A percentile compares a stretch with the other conserved stretches of the same genome.
These are phyloP conservation scores for Beauveria pseudobassiana DNA, from an alignment of 2,329 filamentous ascomycete species.

Conservation along the genomic window DNA sequence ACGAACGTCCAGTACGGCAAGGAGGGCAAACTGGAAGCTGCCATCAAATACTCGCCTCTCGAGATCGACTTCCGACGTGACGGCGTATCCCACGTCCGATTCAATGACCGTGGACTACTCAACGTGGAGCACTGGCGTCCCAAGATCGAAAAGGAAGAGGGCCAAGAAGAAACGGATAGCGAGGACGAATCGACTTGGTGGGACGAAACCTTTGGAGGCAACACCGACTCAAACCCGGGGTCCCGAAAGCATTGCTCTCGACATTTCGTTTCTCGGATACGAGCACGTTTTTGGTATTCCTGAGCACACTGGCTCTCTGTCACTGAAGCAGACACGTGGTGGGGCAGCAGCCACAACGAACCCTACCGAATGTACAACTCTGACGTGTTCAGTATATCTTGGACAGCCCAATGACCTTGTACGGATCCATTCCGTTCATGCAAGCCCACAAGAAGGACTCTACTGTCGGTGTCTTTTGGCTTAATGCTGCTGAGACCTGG, in stretches of 20 bases:
- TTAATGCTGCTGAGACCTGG: constrained; percentile 97
- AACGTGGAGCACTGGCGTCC: constrained; percentile 95
- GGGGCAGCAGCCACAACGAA: constrained; percentile 77
- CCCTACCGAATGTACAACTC: constrained; percentile 94
- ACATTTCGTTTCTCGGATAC: constrained; percentile 88
- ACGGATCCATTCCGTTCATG: constrained; percentile 96
- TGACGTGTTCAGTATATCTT: constrained; percentile 96
- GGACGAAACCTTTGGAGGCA: constrained; percentile 94
- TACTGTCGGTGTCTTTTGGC: constrained; percentile 93
- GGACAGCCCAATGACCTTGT: constrained; percentile 96
- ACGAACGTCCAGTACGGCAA: constrained; percentile 77
- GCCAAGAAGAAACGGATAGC: constrained; percentile 37
- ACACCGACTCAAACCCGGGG: constrained; percentile 93
- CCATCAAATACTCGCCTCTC: constrained; percentile 79
- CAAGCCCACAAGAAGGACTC: constrained; percentile 92
- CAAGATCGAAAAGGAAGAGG: constrained; percentile 62
- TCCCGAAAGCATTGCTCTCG: constrained; percentile 83
- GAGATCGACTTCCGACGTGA: constrained; percentile 80
- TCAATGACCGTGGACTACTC: constrained; percentile 84
- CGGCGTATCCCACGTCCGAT: constrained; percentile 70
- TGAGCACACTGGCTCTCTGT: constrained; percentile 82
- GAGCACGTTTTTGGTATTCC: constrained; percentile 91
- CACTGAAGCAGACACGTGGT: constrained; percentile 83
- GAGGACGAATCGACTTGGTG: constrained; percentile 91
- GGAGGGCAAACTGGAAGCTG: constrained; percentile 66